Percentiles rank a stretch among this genome's conserved stretches.
Conservation (phyloP, 2,329 filamentous ascomycete genomes). For the Fusarium bulbicola region DNA sequence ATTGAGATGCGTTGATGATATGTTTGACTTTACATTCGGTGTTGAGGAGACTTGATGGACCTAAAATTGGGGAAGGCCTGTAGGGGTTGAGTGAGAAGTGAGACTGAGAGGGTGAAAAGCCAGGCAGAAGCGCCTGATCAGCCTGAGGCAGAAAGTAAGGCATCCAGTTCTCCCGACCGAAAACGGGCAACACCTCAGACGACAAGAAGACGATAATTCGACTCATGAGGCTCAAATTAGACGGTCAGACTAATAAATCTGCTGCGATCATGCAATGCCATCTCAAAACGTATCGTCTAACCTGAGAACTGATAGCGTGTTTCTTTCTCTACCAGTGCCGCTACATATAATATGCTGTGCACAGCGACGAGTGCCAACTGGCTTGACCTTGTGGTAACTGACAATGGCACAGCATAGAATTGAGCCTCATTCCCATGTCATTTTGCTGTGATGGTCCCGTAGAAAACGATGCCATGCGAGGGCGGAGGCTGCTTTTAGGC, state of each 20-base stretch:
- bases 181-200: background rate
- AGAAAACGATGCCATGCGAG: background rate
- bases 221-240: background rate
- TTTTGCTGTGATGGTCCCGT: background rate
- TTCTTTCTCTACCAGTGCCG: background rate
- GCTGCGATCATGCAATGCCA: background rate
- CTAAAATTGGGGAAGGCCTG: background rate
- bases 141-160: constrained; percentile 20
- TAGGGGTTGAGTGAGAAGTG: background rate
- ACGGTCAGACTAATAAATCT: background rate
- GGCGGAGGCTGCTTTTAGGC: constrained; percentile 8
- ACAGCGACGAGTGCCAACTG: background rate
- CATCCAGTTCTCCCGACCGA: background rate
- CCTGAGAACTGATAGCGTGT: background rate
- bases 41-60: background rate
- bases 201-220: background rate
- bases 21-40: background rate
- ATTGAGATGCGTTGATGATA: background rate
- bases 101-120: background rate
- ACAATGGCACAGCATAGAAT: background rate
- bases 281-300: background rate
- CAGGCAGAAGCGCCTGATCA: background rate
- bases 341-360: background rate
- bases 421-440: background rate
- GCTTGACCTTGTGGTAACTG: background rate